These are phyloP conservation scores for Henningerozyma blattae DNA, from an alignment of 805 yeast species.

Conservation along the genomic window DNA sequence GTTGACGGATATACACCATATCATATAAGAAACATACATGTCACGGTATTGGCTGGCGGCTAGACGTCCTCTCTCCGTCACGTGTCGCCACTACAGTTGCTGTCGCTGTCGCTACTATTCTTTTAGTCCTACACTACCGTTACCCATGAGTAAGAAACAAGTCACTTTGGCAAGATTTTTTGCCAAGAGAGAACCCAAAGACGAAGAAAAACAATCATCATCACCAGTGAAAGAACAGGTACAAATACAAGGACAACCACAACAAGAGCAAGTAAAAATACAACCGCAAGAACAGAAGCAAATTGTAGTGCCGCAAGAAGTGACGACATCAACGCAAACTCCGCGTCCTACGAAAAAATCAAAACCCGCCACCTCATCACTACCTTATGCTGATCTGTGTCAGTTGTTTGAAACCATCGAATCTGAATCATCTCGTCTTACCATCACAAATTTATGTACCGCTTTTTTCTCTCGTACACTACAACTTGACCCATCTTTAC, in stretches of 20 bases:
- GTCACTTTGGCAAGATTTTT: slow-evolving; percentile 24
- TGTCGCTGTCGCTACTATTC: too few relatives aligned
- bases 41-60: too few relatives aligned
- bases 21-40: too few relatives aligned
- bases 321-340: too few relatives aligned
- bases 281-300: not conserved
- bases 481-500: slow-evolving; percentile 36
- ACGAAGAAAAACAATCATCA: not conserved
- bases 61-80: too few relatives aligned
- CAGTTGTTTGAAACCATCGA: slow-evolving; percentile 70
- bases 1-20: too few relatives aligned
- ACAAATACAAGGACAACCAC: not conserved
- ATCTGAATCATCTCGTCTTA: slow-evolving; percentile 67
- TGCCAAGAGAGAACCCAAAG: slow-evolving; percentile 13
- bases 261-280: not conserved
- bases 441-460: slow-evolving; percentile 65
- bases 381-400: slow-evolving; percentile 32
- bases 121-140: too few relatives aligned
- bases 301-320: too few relatives aligned
- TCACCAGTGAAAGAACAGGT: not conserved
- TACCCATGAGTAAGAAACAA: slow-evolving; percentile 18
- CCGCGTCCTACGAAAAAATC: too few relatives aligned
- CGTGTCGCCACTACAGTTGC: too few relatives aligned
- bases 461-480: slow-evolving; percentile 60
- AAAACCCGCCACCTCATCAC: too few relatives aligned